These are phyloP conservation scores for Salvia splendens DNA, from an alignment of 257 asterid genomes.

Conservation along the genomic window DNA sequence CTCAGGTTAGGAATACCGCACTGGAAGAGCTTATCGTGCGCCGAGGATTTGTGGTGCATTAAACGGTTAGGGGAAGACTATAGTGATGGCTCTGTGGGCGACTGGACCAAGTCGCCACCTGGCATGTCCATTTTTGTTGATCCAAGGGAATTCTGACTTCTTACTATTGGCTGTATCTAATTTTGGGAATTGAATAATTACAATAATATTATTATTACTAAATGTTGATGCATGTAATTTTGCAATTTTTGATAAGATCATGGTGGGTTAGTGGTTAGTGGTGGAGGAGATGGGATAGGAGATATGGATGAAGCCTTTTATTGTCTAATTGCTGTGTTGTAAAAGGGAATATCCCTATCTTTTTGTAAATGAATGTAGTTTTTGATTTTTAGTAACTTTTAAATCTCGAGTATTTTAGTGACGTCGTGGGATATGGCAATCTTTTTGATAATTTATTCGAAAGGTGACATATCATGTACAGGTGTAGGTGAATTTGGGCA, in stretches of 20 bases:
- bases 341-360: constrained; percentile 43
- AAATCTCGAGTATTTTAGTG: constrained; percentile 3
- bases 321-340: constrained; percentile 42
- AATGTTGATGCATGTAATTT: neutral
- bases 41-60: constrained; percentile 88
- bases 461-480: constrained; percentile 30
- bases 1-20: constrained; percentile 69
- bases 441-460: constrained; percentile 28
- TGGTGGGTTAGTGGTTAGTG: constrained; percentile 11
- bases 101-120: constrained; percentile 86
- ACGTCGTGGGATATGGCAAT: constrained; percentile 24
- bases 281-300: constrained; percentile 21
- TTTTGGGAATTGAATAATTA: constrained; percentile 9
- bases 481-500: constrained; percentile 15
- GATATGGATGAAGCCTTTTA: constrained; percentile 49
- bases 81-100: constrained; percentile 77
- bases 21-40: constrained; percentile 85
- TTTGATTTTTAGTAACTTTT: constrained; percentile 20
- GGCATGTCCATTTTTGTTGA: constrained; percentile 84
- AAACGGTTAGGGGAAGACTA: constrained; percentile 72
- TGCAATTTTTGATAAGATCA: neutral
- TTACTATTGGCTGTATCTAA: constrained; percentile 7
- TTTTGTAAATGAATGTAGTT: constrained; percentile 54
- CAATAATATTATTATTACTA: too few species aligned
- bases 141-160: constrained; percentile 64